Conservation (phyloP, 495 filamentous ascomycete species). For the Sordaria brevicollis region DNA sequence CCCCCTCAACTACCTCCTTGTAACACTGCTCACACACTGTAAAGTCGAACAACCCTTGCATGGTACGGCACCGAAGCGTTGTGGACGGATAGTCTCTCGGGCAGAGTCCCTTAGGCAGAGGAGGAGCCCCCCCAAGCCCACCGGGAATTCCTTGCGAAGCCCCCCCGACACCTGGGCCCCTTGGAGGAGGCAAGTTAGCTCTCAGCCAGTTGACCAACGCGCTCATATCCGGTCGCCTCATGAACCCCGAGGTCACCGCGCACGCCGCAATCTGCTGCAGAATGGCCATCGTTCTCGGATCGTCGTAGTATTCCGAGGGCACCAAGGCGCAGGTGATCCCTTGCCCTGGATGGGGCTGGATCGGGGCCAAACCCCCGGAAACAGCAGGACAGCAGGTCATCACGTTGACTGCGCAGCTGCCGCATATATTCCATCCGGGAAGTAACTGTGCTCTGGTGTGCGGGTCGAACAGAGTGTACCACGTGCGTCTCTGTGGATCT, state of each 20-base stretch:
- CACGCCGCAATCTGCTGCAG: slow-evolving; percentile 1
- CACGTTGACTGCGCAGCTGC: not conserved
- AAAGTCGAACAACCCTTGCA: slow-evolving; percentile 3
- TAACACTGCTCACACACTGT: slow-evolving; percentile 7
- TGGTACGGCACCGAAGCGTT: slow-evolving; percentile 3
- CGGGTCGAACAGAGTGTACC: slow-evolving; percentile 3
- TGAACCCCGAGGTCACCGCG: not conserved
- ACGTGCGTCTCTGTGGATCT: not conserved
- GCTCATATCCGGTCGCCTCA: not conserved
- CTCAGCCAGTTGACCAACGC: slow-evolving; percentile 1
- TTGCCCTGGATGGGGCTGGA: not conserved
- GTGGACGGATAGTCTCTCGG: not conserved
- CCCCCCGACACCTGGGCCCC: not conserved
- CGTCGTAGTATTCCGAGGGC: slow-evolving; percentile 4
- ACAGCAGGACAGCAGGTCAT: slow-evolving; percentile 4
- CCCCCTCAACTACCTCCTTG: not conserved
- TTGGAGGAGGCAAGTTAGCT: not conserved
- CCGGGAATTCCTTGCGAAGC: not conserved
- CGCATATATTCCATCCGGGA: slow-evolving; percentile 3
- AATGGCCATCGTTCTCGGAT: not conserved
- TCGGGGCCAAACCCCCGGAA: not conserved
- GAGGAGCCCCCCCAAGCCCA: not conserved
- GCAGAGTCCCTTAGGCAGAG: not conserved
- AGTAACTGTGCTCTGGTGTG: not conserved
- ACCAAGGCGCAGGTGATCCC: slow-evolving; percentile 1